These are phyloP conservation scores for Aspergillus sp. DNA, from an alignment of 2,329 filamentous ascomycete species.

Conservation along the genomic window DNA sequence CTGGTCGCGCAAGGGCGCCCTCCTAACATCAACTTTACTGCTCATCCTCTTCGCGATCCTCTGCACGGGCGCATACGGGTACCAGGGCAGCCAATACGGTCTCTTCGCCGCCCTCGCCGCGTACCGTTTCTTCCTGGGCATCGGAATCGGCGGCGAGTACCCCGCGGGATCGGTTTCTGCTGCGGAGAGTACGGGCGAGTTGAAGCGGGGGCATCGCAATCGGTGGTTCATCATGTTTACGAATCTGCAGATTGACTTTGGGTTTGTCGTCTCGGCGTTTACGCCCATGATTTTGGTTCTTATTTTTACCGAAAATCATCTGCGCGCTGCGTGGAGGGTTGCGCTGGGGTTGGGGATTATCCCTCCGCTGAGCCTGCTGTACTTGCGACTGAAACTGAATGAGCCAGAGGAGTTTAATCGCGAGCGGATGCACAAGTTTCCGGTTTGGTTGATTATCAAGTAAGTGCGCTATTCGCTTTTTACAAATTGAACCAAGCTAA, in stretches of 20 bases:
- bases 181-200: conserved; percentile 81
- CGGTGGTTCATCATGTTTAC: conserved; percentile 91
- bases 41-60: conserved; percentile 84
- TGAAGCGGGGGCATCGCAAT: conserved; percentile 81
- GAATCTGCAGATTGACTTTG: conserved; percentile 83
- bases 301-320: conserved; percentile 64
- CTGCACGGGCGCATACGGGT: conserved; percentile 75
- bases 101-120: conserved; percentile 79
- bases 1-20: conserved; percentile 81
- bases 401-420: conserved; percentile 79
- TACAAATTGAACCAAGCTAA: background rate
- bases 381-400: conserved; percentile 72
- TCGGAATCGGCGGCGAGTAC: conserved; percentile 72
- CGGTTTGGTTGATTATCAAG: conserved; percentile 53
- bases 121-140: conserved; percentile 80
- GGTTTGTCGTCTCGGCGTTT: conserved; percentile 80
- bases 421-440: conserved; percentile 69
- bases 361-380: conserved; percentile 74
- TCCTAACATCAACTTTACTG: conserved; percentile 80
- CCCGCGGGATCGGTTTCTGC: conserved; percentile 74
- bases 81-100: conserved; percentile 67
- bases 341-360: conserved; percentile 77
- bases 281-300: conserved; percentile 70
- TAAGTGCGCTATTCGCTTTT: background rate
- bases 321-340: conserved; percentile 79